Base-by-base conservation (phyloP, 495 filamentous ascomycete species). In the Sporormia fimetaria region DNA sequence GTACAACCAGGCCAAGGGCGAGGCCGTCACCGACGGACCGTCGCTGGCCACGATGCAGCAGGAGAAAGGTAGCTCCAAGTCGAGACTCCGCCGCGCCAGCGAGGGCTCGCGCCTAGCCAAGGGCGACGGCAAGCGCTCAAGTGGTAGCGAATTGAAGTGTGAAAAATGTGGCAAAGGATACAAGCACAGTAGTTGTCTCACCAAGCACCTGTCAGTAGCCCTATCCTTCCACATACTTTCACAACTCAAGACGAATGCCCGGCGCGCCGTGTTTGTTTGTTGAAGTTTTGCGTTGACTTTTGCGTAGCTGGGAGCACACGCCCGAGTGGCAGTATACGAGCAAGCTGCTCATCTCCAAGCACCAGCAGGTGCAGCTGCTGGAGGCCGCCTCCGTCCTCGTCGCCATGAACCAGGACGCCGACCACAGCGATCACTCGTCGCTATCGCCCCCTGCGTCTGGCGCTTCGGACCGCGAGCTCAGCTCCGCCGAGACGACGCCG, bases 171-270 rank as follows among this genome's bases (percentile, higher is more conserved):
- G 90, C 63, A 98, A 98, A 73, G 87, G 84, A 67, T 98, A 98
- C 78, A 98, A 98, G 80, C 90, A 98, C 76, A 88, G 88, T 78
- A 96, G 92, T 72, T 98, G 90, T 80, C 78, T 98, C 70, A 90
- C 84, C 62, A 98, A 98, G 76, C 90, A 98, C 80, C 85, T 95
- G 90, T 98, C 80, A 78, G 90, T 95, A 76, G 73, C 70, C 74
- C 59, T 56, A 10, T 47, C 14, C 34, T 47, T 37, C 49, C 49
- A 40, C 56, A 56, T 47, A 46, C 38, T 40, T 56, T 53, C 44
- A 56, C 35, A 55, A 21, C 38, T 48, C 42, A 24, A 40, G 37
- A 51, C 45, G 40, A 41, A 40, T 48, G 40, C 47, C 42, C 38
- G 37, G 32, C 33, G 18, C 26, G 30, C 33, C 6, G 30, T 22